Conservation (phyloP, 2,329 filamentous ascomycete genomes). For the Fusarium luffae region DNA sequence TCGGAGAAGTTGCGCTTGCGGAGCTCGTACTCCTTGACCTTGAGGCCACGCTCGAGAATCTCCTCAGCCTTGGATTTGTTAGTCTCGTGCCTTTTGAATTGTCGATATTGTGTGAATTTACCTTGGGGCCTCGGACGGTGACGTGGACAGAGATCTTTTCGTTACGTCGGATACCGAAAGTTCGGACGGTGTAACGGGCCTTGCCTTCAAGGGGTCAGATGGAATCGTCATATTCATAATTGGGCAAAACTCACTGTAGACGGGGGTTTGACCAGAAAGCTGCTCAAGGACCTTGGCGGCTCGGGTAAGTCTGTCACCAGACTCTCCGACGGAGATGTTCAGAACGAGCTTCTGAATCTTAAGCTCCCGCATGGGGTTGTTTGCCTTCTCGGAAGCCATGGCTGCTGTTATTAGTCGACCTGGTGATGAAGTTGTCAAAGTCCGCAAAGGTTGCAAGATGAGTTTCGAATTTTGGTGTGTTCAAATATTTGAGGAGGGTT, state of each 20-base stretch:
- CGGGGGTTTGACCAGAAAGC: slow-evolving; percentile 98
- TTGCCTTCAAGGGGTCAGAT: slow-evolving; percentile 73
- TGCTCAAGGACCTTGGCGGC: slow-evolving; percentile 99
- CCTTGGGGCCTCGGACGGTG: slow-evolving; percentile 94
- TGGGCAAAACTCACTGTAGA: slow-evolving; percentile 82
- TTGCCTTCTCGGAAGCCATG: slow-evolving; percentile 80
- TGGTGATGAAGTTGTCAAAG: slow-evolving; percentile 51
- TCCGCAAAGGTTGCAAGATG: slow-evolving; percentile 44
- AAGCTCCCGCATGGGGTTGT: slow-evolving; percentile 99
- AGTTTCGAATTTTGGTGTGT: slow-evolving; percentile 50
- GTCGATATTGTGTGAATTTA: slow-evolving; percentile 41
- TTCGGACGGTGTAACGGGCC: slow-evolving; percentile 99
- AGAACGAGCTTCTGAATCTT: slow-evolving; percentile 99
- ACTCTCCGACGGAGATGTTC: slow-evolving; percentile 99
- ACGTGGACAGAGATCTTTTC: slow-evolving; percentile 99
- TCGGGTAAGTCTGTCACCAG: slow-evolving; percentile 99
- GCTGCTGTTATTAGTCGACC: slow-evolving; percentile 53
- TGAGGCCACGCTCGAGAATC: slow-evolving; percentile 99
- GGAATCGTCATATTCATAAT: slow-evolving; percentile 19
- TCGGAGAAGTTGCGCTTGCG: slow-evolving; percentile 99
- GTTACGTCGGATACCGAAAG: slow-evolving; percentile 99
- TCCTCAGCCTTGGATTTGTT: slow-evolving; percentile 79
- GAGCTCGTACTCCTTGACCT: slow-evolving; percentile 99
- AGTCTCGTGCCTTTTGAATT: slow-evolving; percentile 23
- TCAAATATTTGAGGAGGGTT: slow-evolving; percentile 57